Evolutionary conservation across 2,329 filamentous ascomycete species (phyloP), one percentile per base, ranked within the genome.

Genomic region (Alternaria sp.): DNA sequence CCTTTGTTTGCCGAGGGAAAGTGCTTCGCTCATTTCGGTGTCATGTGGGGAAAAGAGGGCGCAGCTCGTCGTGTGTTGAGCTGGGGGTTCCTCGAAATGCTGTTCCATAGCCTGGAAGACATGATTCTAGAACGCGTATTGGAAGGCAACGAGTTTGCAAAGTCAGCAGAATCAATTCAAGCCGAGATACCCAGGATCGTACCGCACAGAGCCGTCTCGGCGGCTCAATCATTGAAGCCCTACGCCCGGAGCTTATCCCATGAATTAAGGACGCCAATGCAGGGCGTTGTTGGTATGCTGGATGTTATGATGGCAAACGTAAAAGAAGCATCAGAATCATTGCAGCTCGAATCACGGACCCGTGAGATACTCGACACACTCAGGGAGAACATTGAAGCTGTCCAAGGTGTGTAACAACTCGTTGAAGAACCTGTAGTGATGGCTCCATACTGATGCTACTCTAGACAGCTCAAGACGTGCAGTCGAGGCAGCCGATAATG

Each of bases 221-320:
- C 84, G 6, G 83, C 87, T 2, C 88, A 91, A 62, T 89, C 88
- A 2, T 79, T 92, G 18, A 89, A 90, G 70, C 89, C 89, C 0
- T 91, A 90, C 71, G 89, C 89, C n/a, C 84, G 88, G 63, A 91
- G 87, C 70, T 78, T 92, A 32, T 92, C 89, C 0, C 89, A 92
- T 66, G 89, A 92, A 72, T 76, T 92, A 47, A 82, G 89, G 62
- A 92, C 89, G 4, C 89, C 89, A 1, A 91, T 92, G 89, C 89
- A 92, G 75, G 89, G 89, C 42, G 88, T 92, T 7, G 88, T 92
- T 14, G 89, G 89, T 7, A 91, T 91, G 89, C 79, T 92, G 43
- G 89, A 92, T 77, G 88, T 92, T 61, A 91, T 92, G 88, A 88
- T 91, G 77, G 87, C 89, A 3, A 91, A 88, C 3, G 87, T 91